Evolutionary conservation across 2,329 filamentous ascomycete species (phyloP).

Genomic region (Ceratocystis eucalypticola): DNA sequence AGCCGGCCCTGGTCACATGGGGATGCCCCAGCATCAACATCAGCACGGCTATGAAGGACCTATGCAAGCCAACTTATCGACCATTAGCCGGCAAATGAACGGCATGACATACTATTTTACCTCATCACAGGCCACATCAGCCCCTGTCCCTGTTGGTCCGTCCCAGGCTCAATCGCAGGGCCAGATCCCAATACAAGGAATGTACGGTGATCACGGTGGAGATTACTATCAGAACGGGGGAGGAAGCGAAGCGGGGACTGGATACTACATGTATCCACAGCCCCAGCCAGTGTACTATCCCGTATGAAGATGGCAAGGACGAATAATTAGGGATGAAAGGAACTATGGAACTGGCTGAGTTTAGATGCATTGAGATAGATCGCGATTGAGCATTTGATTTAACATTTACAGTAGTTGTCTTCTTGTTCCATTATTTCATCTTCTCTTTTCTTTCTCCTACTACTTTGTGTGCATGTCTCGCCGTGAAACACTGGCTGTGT

Average conservation of each 20-base stretch:
- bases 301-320: background rate
- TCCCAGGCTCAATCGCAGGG: background rate
- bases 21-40: background rate
- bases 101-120: slow-evolving; percentile 88
- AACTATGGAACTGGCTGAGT: background rate
- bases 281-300: slow-evolving; percentile 1
- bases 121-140: background rate
- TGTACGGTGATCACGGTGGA: background rate
- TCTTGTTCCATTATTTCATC: background rate
- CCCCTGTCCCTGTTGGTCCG: background rate
- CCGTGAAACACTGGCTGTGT: background rate
- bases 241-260: background rate
- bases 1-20: slow-evolving; percentile 30
- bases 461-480: background rate
- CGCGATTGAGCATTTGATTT: background rate
- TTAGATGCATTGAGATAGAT: background rate
- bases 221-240: slow-evolving; percentile 4
- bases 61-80: background rate
- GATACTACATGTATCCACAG: slow-evolving; percentile 4
- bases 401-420: background rate
- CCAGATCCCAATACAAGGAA: background rate
- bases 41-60: background rate
- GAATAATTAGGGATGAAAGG: background rate
- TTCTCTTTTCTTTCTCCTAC: background rate
- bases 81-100: slow-evolving; percentile 72